These are phyloP conservation scores for Xylaria grammica DNA, from an alignment of 495 filamentous ascomycete genomes.

Conservation along the genomic window DNA sequence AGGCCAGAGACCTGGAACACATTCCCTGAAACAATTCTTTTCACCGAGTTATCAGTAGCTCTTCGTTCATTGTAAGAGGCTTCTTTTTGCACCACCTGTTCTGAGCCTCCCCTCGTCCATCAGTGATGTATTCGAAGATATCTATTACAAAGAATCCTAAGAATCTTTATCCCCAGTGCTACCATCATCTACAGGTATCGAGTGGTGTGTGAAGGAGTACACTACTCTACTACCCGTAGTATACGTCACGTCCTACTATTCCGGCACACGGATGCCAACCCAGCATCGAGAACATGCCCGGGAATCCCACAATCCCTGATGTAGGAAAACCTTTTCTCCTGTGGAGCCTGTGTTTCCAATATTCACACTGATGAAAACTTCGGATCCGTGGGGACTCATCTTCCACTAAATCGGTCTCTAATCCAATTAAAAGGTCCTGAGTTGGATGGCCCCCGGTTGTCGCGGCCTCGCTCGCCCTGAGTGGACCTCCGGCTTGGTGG, in stretches of 20 bases:
- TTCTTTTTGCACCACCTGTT: background rate
- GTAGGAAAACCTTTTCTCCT: background rate
- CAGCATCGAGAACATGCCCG: background rate
- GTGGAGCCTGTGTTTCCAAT: background rate
- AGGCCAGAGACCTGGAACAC: background rate
- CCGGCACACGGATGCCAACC: background rate
- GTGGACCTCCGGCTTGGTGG: conserved; percentile 29
- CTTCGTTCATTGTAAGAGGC: too few relatives aligned
- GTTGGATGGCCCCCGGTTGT: conserved; percentile 29
- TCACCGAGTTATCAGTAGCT: too few relatives aligned
- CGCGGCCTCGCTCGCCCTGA: conserved; percentile 32
- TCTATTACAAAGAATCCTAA: conserved; percentile 1
- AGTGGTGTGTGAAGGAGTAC: background rate
- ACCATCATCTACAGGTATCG: conserved; percentile 4
- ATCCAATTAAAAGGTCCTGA: conserved; percentile 45
- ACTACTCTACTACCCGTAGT: background rate
- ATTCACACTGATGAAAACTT: background rate
- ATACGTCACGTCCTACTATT: background rate
- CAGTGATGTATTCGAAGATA: background rate
- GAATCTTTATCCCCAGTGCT: conserved; percentile 7
- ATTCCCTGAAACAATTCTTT: background rate
- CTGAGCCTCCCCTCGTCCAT: background rate
- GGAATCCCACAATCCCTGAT: background rate
- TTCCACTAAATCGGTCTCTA: conserved; percentile 41
- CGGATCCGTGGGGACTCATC: conserved; percentile 5